These are phyloP conservation scores for Boechera retrofracta DNA, from an alignment of 345 rosid genomes.

Conservation along the genomic window DNA sequence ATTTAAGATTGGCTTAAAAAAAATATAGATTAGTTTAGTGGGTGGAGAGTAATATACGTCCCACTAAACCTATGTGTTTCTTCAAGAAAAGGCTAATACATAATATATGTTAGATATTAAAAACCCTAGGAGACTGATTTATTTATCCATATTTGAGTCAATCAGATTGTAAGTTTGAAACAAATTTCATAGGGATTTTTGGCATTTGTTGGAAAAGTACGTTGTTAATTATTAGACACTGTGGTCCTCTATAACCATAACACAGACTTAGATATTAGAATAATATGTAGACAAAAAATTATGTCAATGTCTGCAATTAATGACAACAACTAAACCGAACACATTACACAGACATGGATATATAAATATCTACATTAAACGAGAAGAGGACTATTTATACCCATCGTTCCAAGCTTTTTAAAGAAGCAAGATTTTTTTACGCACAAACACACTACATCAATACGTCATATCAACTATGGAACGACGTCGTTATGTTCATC, in stretches of 20 bases:
- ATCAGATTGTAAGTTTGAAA: constrained; percentile 1
- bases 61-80: constrained; percentile 2
- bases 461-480: constrained; percentile 22
- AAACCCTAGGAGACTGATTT: neutral
- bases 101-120: neutral
- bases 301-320: constrained; percentile 21
- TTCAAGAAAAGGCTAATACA: neutral
- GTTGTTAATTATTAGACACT: neutral
- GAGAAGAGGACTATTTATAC: constrained; percentile 3
- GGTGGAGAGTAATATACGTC: neutral
- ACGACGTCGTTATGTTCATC: constrained; percentile 14
- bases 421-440: neutral
- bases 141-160: neutral
- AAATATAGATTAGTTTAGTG: neutral
- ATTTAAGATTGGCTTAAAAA: neutral
- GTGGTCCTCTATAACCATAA: constrained; percentile 7
- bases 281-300: neutral
- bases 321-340: constrained; percentile 26
- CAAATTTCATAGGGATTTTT: neutral
- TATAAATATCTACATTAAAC: neutral
- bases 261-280: neutral
- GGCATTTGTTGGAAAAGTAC: neutral
- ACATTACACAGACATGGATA: neutral
- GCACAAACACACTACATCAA: neutral
- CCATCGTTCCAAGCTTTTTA: neutral